Percentiles rank a stretch among this genome's conserved stretches.
Evolutionary conservation across 306 rosid genomes (phyloP).

Genomic region (Hippophae tibetana): DNA sequence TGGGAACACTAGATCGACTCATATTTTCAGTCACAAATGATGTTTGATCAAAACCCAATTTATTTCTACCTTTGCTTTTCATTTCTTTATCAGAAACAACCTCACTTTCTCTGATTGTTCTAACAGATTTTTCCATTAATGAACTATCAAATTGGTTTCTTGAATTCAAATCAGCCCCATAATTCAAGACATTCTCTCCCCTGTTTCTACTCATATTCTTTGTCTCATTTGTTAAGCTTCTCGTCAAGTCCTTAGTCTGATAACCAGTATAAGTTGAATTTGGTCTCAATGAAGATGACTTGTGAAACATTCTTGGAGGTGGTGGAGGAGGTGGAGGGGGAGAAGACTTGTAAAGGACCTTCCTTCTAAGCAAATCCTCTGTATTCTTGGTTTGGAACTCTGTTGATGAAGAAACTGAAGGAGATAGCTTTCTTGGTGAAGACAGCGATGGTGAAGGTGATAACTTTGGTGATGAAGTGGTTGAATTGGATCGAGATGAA

Average conservation of each 20-base stretch:
- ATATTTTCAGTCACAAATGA: conserved; percentile 16
- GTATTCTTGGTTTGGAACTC: conserved; percentile 53
- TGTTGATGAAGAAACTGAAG: conserved; percentile 28
- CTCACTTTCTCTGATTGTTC: conserved; percentile 24
- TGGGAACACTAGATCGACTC: conserved; percentile 12
- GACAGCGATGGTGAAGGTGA: conserved; percentile 23
- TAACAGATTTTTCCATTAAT: conserved; percentile 17
- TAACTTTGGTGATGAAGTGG: conserved; percentile 25
- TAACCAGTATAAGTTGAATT: conserved; percentile 12
- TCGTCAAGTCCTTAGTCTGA: conserved; percentile 30
- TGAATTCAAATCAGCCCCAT: conserved; percentile 18
- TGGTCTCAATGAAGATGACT: conserved; percentile 36
- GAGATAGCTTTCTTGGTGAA: conserved; percentile 21
- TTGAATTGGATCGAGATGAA: conserved; percentile 28
- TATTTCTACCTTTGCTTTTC: conserved; percentile 9
- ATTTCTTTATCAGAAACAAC: not conserved
- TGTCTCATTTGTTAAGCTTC: conserved; percentile 42
- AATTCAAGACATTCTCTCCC: conserved; percentile 14
- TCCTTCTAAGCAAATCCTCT: conserved; percentile 51
- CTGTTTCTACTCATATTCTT: conserved; percentile 7
- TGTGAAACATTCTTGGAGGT: conserved; percentile 47
- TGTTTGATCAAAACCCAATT: conserved; percentile 12
- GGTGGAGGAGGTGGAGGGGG: conserved; percentile 74
- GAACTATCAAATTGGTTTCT: conserved; percentile 22
- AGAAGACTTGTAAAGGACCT: conserved; percentile 34